Conservation (phyloP, 1,284 basidiomycete genomes). For the Leccinum subrobustum region DNA sequence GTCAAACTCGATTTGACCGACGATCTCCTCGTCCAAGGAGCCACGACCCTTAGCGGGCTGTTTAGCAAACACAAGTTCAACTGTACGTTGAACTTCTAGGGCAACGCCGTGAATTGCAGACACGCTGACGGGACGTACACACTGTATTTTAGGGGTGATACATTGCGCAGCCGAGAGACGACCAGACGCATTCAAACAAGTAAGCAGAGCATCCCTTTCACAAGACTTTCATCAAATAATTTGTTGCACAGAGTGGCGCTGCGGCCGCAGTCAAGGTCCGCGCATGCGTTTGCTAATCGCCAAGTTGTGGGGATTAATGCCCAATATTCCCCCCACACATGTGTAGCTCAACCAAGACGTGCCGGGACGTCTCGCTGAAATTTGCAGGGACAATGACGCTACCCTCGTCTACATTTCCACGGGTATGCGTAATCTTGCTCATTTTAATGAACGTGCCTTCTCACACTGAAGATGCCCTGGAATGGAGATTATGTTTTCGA, state of each 20-base stretch:
- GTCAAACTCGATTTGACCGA: slow-evolving; percentile 62
- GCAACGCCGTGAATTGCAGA: background rate
- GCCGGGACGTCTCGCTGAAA: slow-evolving; percentile 58
- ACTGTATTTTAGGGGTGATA: slow-evolving; percentile 59
- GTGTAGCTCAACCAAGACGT: slow-evolving; percentile 67
- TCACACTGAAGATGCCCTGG: slow-evolving; percentile 8
- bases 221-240: slow-evolving; percentile 2
- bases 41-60: slow-evolving; percentile 44
- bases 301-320: background rate
- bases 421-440: slow-evolving; percentile 40
- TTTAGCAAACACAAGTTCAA: slow-evolving; percentile 50
- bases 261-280: slow-evolving; percentile 59
- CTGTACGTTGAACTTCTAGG: slow-evolving; percentile 45
- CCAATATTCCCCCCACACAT: background rate
- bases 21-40: slow-evolving; percentile 41
- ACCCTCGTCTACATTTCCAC: slow-evolving; percentile 78
- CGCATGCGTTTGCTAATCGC: slow-evolving; percentile 1
- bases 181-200: slow-evolving; percentile 82
- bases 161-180: slow-evolving; percentile 85
- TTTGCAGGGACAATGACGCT: slow-evolving; percentile 55
- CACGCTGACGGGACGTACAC: background rate
- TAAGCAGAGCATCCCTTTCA: slow-evolving; percentile 28
- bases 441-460: slow-evolving; percentile 4
- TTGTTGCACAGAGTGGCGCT: slow-evolving; percentile 46
- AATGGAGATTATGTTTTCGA: slow-evolving; percentile 81